Evolutionary conservation across 371 early-diverging fungal species (phyloP).

Genomic region (Thermomucor indicae-seudaticae): DNA sequence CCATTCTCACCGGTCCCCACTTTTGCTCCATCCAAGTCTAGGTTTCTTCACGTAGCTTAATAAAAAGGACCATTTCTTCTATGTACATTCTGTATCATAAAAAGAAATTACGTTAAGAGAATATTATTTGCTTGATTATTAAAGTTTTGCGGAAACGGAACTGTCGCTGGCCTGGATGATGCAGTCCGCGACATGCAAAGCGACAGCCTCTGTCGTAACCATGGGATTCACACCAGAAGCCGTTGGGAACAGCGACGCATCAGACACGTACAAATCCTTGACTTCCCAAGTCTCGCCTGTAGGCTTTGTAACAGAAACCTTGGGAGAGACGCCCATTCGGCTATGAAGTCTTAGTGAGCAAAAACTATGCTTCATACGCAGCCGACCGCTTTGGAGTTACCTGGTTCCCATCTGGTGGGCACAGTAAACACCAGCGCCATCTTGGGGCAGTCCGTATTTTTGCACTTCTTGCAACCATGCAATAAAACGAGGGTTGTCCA

Average conservation of each 20-base stretch:
- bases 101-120: neutral
- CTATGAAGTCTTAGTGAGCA: conserved; percentile 18
- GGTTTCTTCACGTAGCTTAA: too few relatives aligned
- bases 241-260: conserved; percentile 72
- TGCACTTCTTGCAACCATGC: conserved; percentile 23
- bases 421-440: conserved; percentile 33
- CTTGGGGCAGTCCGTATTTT: conserved; percentile 24
- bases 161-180: conserved; percentile 7
- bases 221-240: conserved; percentile 76
- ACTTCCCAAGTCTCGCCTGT: conserved; percentile 76
- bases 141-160: conserved; percentile 4
- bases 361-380: too few relatives aligned
- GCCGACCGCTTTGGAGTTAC: too few relatives aligned
- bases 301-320: conserved; percentile 59
- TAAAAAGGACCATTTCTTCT: neutral
- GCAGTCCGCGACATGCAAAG: conserved; percentile 28
- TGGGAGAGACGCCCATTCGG: conserved; percentile 63
- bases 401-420: conserved; percentile 68
- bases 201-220: conserved; percentile 51
- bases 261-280: conserved; percentile 67
- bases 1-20: too few relatives aligned
- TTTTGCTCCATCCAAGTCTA: too few relatives aligned
- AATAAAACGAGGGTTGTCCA: conserved; percentile 33
- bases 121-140: neutral
- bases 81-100: neutral